These are phyloP conservation scores for Thecaphora thlaspeos DNA, from an alignment of 1,284 basidiomycete species.

Conservation along the genomic window DNA sequence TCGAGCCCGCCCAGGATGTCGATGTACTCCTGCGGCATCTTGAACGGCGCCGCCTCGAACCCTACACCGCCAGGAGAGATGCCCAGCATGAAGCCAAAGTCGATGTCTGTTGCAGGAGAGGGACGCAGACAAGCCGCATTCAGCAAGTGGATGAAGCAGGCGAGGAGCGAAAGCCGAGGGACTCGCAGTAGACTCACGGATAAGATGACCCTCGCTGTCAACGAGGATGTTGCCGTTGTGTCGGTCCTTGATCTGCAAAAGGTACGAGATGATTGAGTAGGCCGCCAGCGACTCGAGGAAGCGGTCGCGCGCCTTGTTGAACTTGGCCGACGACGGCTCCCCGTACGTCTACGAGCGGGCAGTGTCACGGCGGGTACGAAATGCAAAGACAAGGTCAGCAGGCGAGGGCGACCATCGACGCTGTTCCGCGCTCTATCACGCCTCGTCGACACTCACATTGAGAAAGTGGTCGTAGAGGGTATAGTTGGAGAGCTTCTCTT, in stretches of 20 bases:
- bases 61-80: conserved; percentile 90
- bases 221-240: conserved; percentile 98
- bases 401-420: too few species aligned
- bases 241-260: conserved; percentile 96
- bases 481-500: conserved; percentile 42
- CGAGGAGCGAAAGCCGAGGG: too few species aligned
- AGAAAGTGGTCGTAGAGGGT: conserved; percentile 54
- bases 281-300: conserved; percentile 89
- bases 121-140: too few species aligned
- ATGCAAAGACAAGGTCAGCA: background rate
- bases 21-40: conserved; percentile 90
- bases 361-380: too few species aligned
- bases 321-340: conserved; percentile 35
- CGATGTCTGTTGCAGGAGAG: too few species aligned
- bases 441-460: conserved; percentile 6
- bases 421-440: too few species aligned
- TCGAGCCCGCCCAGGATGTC: conserved; percentile 90
- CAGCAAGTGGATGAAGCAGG: too few species aligned
- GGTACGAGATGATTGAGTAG: conserved; percentile 90
- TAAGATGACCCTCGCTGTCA: conserved; percentile 87
- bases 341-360: conserved; percentile 30
- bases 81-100: conserved; percentile 93
- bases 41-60: conserved; percentile 98
- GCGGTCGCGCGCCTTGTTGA: conserved; percentile 66
- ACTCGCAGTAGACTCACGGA: conserved; percentile 57